Conservation (phyloP, 495 filamentous ascomycete species). For the Sporormia fimetaria region DNA sequence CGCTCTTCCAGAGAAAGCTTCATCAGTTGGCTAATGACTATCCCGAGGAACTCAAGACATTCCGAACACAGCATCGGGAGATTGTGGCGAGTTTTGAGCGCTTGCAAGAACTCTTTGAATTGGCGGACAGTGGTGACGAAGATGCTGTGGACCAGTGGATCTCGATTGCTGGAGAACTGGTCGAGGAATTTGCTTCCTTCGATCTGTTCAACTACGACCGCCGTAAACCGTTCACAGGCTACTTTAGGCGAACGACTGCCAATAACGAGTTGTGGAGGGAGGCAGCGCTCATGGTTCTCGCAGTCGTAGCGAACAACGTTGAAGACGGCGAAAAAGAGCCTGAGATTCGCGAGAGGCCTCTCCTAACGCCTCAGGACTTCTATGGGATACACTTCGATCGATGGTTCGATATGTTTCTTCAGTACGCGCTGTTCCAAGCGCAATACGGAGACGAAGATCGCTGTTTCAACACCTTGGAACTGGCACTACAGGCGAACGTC, state of each 20-base stretch:
- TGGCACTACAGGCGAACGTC: conserved; percentile 62
- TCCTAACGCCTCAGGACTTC: conserved; percentile 42
- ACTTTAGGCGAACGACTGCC: conserved; percentile 5
- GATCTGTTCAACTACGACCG: conserved; percentile 51
- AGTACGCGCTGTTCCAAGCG: conserved; percentile 67
- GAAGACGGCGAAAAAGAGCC: conserved; percentile 32
- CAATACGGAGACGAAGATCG: conserved; percentile 46
- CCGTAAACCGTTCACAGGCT: conserved; percentile 38
- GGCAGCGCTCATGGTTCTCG: conserved; percentile 14
- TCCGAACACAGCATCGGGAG: conserved; percentile 10
- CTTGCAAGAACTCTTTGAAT: conserved; percentile 2
- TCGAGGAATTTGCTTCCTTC: conserved; percentile 54
- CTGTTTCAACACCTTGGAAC: conserved; percentile 65
- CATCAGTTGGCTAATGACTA: conserved; percentile 2
- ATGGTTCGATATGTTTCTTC: conserved; percentile 86
- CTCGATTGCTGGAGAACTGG: conserved; percentile 57
- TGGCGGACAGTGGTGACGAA: conserved; percentile 11
- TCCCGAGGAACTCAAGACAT: conserved; percentile 9
- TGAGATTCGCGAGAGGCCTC: conserved; percentile 33
- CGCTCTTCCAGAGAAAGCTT: conserved; percentile 3
- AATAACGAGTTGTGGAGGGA: conserved; percentile 13
- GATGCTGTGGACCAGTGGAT: conserved; percentile 56
- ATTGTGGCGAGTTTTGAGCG: conserved; percentile 47
- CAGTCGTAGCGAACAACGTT: conserved; percentile 13
- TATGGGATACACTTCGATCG: conserved; percentile 64